Base-by-base conservation (phyloP, 768 basidiomycete species). In the Heimioporus sp. region DNA sequence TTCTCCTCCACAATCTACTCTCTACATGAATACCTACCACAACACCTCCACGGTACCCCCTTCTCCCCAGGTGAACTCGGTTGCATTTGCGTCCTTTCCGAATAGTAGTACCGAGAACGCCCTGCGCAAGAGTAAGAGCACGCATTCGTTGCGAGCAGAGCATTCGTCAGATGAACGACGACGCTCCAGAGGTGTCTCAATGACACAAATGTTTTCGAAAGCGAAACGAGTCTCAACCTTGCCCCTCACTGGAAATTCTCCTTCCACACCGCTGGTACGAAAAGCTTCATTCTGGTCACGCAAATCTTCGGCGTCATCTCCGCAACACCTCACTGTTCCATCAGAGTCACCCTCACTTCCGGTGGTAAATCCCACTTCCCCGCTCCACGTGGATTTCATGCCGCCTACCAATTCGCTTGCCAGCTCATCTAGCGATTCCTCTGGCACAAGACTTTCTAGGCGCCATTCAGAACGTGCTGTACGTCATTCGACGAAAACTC, bases 211-310 rank as follows among this genome's bases (percentile, higher is more conserved):
- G n/a, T 65, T 65, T 41, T 60, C 71, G 8, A 71, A 77, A 21
- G 48, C 63, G 11, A 82, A 82, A 58, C 75, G 72, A 21, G 73
- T 69, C n/a, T 74, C 75, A 46, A 74, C 75, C 41, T 65, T 46
- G 11, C 46, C 54, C 54, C 54, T 65, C 56, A 37, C 58, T 28
- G 54, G 46, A 24, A 34, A 53, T 20, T 34, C 63, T 36, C 51
- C 68, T 17, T 65, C 75, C 8, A 79, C 76, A 37, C 60, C 73
- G 5, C 55, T 85, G 31, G 68, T 76, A 11, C 80, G 85, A 46
- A 82, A 81, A 64, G 61, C 81, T 10, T 89, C 87, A 7, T 87
- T 88, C 60, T 89, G 86, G 86, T 73, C 71, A 42, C 78, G 80
- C 52, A 83, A 75, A 68, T 75, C 64, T 16, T 56, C 57, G 40